Conservation (phyloP, 2,329 filamentous ascomycete species). For the Exophiala sp. region DNA sequence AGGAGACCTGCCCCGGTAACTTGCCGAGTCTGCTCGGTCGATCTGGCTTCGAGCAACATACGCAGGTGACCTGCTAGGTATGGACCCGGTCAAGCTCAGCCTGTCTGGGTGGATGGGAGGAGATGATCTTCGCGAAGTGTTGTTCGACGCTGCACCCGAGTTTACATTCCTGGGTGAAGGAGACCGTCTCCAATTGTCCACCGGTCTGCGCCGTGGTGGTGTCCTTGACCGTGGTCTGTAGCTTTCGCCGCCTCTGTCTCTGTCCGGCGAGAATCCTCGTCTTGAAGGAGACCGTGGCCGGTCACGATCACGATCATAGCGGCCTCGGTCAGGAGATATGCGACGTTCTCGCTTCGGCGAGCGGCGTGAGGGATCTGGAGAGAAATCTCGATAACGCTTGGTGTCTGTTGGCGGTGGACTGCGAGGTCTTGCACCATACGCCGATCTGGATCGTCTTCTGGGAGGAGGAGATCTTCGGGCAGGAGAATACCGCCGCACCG, state of each 20-base stretch:
- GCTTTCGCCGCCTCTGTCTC: constrained; percentile 33
- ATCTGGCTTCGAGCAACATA: constrained; percentile 16
- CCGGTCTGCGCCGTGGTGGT: constrained; percentile 44
- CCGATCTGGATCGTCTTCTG: constrained; percentile 38
- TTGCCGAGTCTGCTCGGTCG: constrained; percentile 23
- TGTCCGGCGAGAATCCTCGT: constrained; percentile 32
- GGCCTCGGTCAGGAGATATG: constrained; percentile 30
- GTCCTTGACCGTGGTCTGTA: constrained; percentile 45
- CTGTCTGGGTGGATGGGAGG: constrained; percentile 54
- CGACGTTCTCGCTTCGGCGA: constrained; percentile 35
- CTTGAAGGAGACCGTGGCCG: constrained; percentile 33
- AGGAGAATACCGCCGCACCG: constrained; percentile 40
- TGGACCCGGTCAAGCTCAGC: constrained; percentile 35
- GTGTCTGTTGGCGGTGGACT: constrained; percentile 31
- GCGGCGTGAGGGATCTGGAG: constrained; percentile 32
- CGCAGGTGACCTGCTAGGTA: constrained; percentile 27
- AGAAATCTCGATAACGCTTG: constrained; percentile 36
- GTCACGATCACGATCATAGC: constrained; percentile 31
- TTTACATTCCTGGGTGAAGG: constrained; percentile 48
- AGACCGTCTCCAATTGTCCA: constrained; percentile 49
- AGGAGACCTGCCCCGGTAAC: constrained; percentile 20
- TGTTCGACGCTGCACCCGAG: constrained; percentile 50
- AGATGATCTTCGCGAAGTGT: constrained; percentile 57
- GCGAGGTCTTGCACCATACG: constrained; percentile 33
- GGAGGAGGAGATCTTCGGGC: constrained; percentile 39